Conservation (phyloP, 1,284 basidiomycete genomes). For the Caloboletus inedulis region DNA sequence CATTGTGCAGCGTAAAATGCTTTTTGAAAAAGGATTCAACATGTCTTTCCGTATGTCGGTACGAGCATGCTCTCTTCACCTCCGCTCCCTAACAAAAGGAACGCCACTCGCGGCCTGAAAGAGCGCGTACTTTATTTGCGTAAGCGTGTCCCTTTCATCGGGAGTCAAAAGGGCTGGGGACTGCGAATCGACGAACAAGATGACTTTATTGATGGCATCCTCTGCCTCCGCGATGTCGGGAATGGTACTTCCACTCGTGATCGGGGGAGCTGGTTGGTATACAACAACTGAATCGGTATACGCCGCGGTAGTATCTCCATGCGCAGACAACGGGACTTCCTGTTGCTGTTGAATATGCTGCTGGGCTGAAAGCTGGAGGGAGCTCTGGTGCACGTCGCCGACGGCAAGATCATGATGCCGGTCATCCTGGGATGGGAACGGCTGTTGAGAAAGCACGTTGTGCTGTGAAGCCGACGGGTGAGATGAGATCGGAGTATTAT, state of each 20-base stretch:
- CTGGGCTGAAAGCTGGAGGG: constrained; percentile 31
- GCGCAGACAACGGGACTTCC: constrained; percentile 29
- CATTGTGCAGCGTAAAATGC: constrained; percentile 14
- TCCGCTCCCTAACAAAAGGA: constrained; percentile 35
- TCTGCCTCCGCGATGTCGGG: constrained; percentile 47
- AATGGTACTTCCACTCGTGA: constrained; percentile 31
- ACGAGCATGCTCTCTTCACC: constrained; percentile 19
- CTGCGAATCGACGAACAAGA: constrained; percentile 48
- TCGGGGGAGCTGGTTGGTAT: constrained; percentile 34
- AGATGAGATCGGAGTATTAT: constrained; percentile 33
- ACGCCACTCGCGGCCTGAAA: constrained; percentile 46
- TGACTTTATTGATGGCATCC: constrained; percentile 47
- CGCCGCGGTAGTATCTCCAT: constrained; percentile 20
- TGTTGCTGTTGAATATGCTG: constrained; percentile 34
- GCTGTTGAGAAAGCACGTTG: constrained; percentile 29
- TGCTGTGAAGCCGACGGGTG: constrained; percentile 30
- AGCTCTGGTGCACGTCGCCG: constrained; percentile 28
- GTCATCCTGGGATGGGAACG: constrained; percentile 24
- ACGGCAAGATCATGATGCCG: constrained; percentile 28
- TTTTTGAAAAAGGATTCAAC: constrained; percentile 16
- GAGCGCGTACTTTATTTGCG: constrained; percentile 45
- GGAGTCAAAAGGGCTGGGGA: constrained; percentile 40
- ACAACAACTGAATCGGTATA: constrained; percentile 32
- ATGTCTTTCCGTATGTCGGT: constrained; percentile 1
- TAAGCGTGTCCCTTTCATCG: constrained; percentile 42